These are phyloP conservation scores for Termitomyces sp. DNA, from an alignment of 768 basidiomycete genomes.

Conservation along the genomic window DNA sequence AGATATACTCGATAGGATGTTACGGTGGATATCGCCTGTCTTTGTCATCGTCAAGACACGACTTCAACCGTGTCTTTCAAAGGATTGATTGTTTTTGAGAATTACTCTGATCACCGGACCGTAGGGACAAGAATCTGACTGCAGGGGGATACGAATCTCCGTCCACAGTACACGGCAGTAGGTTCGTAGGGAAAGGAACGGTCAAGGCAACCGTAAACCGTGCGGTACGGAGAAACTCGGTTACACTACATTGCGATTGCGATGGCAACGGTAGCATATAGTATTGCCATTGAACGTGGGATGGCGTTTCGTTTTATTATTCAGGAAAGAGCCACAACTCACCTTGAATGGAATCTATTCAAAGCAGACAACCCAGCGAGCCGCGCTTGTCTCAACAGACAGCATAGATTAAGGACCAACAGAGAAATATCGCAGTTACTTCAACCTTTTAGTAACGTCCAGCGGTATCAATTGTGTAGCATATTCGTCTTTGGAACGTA, in stretches of 20 bases:
- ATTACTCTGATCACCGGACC: not conserved
- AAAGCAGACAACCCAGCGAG: not conserved
- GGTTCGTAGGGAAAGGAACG: not conserved
- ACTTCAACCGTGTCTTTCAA: not conserved
- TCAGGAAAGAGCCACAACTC: not conserved
- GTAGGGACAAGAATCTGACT: not conserved
- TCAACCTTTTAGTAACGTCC: not conserved
- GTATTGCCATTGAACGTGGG: not conserved
- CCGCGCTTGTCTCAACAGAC: too few species aligned
- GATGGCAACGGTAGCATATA: not conserved
- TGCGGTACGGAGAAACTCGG: not conserved
- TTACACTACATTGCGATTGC: not conserved
- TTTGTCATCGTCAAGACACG: not conserved
- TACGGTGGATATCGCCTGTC: not conserved
- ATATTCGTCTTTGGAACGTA: not conserved
- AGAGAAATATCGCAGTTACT: not conserved
- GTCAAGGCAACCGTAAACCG: not conserved
- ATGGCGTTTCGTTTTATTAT: too few species aligned
- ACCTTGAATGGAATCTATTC: not conserved
- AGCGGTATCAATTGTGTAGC: not conserved
- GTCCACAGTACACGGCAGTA: not conserved
- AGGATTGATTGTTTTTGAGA: not conserved
- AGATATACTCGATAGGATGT: not conserved
- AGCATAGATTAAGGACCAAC: too few species aligned
- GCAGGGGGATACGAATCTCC: not conserved